Percentiles rank a stretch among this genome's conserved stretches.
phyloP scores from a whole-genome alignment of 169 alveolate genomes.

The Plasmodium coatneyi region DNA sequence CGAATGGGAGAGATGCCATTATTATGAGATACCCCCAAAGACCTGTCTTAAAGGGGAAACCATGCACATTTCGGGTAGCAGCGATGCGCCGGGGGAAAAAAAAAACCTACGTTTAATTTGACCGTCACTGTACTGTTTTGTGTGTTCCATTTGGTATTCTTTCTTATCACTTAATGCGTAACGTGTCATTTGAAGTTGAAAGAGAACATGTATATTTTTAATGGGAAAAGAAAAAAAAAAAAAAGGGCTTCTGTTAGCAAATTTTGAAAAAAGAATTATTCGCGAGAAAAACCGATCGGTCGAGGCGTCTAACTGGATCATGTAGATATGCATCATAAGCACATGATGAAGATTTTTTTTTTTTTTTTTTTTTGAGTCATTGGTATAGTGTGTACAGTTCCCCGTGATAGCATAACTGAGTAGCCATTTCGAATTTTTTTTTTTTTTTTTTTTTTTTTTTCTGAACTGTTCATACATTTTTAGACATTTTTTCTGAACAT shows the following conservation, averaged over 20 bases:
- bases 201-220: neutral
- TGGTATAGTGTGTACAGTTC: neutral
- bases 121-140: neutral
- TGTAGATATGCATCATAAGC: neutral
- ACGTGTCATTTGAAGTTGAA: neutral
- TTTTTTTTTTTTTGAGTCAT: neutral
- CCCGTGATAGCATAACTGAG: neutral
- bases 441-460: constrained; percentile 8
- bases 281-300: neutral
- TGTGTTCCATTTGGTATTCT: neutral
- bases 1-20: neutral
- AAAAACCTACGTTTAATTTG: neutral
- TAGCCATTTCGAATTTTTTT: neutral
- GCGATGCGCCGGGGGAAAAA: neutral
- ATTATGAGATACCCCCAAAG: neutral
- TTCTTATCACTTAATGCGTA: neutral
- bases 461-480: constrained; percentile 50
- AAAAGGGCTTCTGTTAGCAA: neutral
- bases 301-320: constrained; percentile 8
- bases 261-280: neutral
- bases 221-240: neutral
- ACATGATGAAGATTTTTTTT: constrained; percentile 1
- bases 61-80: neutral
- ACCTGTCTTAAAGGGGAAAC: neutral
- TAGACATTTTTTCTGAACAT: constrained; percentile 47